phyloP scores from a whole-genome alignment of 441 rosid species.

The Bruguiera hainesii region DNA sequence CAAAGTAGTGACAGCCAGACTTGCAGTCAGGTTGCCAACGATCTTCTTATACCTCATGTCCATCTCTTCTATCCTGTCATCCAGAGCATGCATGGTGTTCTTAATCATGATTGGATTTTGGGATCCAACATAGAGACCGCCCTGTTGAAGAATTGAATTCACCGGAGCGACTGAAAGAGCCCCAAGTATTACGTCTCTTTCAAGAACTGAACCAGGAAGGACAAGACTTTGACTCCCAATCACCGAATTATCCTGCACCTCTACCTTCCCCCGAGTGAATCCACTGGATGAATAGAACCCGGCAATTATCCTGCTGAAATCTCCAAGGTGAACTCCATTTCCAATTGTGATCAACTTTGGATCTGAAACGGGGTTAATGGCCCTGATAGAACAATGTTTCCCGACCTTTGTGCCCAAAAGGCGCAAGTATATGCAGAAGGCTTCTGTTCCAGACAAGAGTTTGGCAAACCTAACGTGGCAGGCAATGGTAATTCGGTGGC shows the following conservation, averaged over 20 bases:
- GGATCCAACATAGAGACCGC: conserved; percentile 66
- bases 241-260: conserved; percentile 56
- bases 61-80: conserved; percentile 76
- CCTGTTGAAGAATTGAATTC: conserved; percentile 48
- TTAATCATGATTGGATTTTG: conserved; percentile 56
- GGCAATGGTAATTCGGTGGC: conserved; percentile 48
- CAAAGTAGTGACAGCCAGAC: conserved; percentile 57
- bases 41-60: conserved; percentile 60
- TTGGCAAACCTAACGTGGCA: conserved; percentile 66
- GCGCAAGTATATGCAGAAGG: conserved; percentile 57
- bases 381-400: conserved; percentile 59
- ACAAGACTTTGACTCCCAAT: conserved; percentile 65
- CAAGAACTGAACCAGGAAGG: conserved; percentile 52
- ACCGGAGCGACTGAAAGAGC: conserved; percentile 67
- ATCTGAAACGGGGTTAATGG: conserved; percentile 60
- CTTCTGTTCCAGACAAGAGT: conserved; percentile 69
- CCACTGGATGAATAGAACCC: conserved; percentile 47
- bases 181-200: conserved; percentile 55
- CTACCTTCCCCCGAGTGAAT: conserved; percentile 32
- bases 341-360: conserved; percentile 47
- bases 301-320: conserved; percentile 52
- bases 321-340: conserved; percentile 69
- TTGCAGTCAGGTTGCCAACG: conserved; percentile 60
- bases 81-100: conserved; percentile 61
- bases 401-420: conserved; percentile 56